These are phyloP conservation scores for Puccinia novopanici DNA, from an alignment of 1,284 basidiomycete species.

Conservation along the genomic window DNA sequence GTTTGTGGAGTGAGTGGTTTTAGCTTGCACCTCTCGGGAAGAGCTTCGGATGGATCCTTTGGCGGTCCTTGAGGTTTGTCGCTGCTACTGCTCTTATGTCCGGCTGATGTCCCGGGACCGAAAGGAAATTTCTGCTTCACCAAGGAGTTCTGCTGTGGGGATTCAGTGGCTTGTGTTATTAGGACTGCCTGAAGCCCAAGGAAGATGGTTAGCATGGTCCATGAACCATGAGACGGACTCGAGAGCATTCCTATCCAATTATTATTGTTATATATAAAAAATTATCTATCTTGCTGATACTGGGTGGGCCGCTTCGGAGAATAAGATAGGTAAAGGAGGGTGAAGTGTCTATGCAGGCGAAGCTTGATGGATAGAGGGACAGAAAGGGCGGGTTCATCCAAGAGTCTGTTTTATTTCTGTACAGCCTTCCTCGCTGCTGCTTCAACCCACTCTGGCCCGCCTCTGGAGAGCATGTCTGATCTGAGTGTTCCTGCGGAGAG, in stretches of 20 bases:
- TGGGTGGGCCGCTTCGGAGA: neutral
- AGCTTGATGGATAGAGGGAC: neutral
- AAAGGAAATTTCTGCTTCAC: conserved; percentile 15
- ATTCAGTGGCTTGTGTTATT: conserved; percentile 16
- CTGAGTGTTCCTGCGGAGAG: neutral
- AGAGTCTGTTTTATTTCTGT: conserved; percentile 7
- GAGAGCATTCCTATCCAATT: neutral
- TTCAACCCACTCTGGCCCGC: neutral
- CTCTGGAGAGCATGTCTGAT: neutral
- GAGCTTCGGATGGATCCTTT: conserved; percentile 30
- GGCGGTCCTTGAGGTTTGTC: conserved; percentile 20
- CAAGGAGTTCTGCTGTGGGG: neutral
- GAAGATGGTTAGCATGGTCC: conserved; percentile 8
- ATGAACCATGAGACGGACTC: neutral
- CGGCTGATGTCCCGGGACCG: conserved; percentile 1
- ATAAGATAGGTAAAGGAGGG: conserved; percentile 14
- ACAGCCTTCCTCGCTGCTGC: conserved; percentile 12
- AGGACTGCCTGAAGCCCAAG: conserved; percentile 9
- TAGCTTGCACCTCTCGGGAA: conserved; percentile 21
- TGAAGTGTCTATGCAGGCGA: neutral
- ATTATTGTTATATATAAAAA: neutral
- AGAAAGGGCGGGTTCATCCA: neutral
- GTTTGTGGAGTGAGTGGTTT: conserved; percentile 34
- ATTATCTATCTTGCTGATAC: neutral
- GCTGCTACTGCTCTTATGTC: neutral